These are phyloP conservation scores for Penicillium sp. DNA, from an alignment of 2,329 filamentous ascomycete genomes.

Conservation along the genomic window DNA sequence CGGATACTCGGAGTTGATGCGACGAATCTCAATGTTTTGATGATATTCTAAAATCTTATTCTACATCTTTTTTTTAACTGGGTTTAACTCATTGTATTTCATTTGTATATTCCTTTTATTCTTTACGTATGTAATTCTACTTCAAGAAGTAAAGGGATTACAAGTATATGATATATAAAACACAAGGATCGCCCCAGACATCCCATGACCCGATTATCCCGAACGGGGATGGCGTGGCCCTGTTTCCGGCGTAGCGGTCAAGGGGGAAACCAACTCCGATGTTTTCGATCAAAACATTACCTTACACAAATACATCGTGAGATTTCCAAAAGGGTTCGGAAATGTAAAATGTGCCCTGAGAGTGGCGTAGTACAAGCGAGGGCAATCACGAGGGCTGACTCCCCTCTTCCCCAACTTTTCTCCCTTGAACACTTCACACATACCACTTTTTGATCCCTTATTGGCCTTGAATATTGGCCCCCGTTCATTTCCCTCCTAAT, in stretches of 20 bases:
- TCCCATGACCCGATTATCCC: conserved; percentile 25
- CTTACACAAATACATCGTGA: conserved; percentile 10
- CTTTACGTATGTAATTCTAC: neutral
- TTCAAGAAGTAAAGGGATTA: neutral
- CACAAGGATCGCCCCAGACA: conserved; percentile 11
- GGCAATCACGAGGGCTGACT: conserved; percentile 3
- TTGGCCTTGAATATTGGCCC: neutral
- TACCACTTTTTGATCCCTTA: neutral
- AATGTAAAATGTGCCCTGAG: conserved; percentile 3
- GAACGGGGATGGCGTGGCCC: conserved; percentile 4
- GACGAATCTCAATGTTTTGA: neutral
- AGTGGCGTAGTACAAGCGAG: conserved; percentile 10
- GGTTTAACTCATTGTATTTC: no score
- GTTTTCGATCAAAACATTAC: conserved; percentile 4
- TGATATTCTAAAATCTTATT: neutral
- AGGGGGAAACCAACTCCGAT: neutral
- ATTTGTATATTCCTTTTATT: neutral
- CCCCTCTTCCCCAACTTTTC: conserved; percentile 10
- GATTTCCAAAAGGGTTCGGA: neutral
- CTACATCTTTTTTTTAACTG: no score
- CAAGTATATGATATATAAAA: neutral
- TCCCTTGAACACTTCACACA: conserved; percentile 5
- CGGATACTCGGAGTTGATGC: conserved; percentile 4
- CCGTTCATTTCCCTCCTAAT: conserved; percentile 12
- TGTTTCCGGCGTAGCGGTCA: conserved; percentile 18